Evolutionary conservation across 179 eudicot genomes (phyloP).

Genomic region (Vitellaria paradoxa): DNA sequence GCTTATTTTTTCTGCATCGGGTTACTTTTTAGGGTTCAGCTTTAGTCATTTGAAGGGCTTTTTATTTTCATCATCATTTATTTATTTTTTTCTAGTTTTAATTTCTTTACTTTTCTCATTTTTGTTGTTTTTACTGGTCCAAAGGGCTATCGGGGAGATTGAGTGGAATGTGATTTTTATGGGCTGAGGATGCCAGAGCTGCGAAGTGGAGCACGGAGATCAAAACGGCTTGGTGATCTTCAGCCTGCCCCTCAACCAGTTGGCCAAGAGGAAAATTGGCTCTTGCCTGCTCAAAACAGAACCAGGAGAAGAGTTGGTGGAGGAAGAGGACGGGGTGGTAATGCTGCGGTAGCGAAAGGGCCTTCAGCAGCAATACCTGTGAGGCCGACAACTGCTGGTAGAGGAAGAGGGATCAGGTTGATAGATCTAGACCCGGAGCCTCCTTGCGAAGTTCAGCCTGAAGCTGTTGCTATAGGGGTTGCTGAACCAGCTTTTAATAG

Average conservation of each 20-base stretch:
- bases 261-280: constrained; percentile 59
- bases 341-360: constrained; percentile 70
- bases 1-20: background rate
- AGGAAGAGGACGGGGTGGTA: constrained; percentile 89
- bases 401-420: constrained; percentile 85
- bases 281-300: constrained; percentile 61
- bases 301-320: constrained; percentile 78
- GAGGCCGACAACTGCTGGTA: constrained; percentile 74
- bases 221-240: constrained; percentile 90
- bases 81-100: background rate
- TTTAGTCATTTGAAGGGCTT: background rate
- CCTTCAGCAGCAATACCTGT: constrained; percentile 53
- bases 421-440: constrained; percentile 83
- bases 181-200: constrained; percentile 99
- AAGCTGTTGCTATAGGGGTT: constrained; percentile 46
- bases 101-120: background rate
- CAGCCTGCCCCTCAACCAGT: constrained; percentile 75
- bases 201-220: constrained; percentile 98
- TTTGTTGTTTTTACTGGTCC: background rate
- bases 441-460: constrained; percentile 66
- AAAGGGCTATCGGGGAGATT: constrained; percentile 39
- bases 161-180: constrained; percentile 64
- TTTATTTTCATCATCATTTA: background rate
- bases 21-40: background rate
- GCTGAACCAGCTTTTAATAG: constrained; percentile 52